Base-by-base conservation (phyloP, 2,329 filamentous ascomycete genomes). In the Fusarium penzigii region DNA sequence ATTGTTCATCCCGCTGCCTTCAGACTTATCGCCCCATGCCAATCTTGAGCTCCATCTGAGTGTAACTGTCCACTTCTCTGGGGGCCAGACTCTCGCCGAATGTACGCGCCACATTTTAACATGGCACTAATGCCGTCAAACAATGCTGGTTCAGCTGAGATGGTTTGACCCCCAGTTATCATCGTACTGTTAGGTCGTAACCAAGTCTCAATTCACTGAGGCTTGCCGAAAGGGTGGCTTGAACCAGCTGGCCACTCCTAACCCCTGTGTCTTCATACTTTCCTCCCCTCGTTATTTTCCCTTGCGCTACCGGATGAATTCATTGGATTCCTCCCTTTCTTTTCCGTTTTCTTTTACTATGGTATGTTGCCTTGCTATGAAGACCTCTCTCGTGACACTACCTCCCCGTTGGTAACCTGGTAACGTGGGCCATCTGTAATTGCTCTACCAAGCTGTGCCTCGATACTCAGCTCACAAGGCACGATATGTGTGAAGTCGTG, bases 91-190 rank as follows among this genome's bases (percentile, higher is more conserved):
- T 51, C 29, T 46, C 20, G 17, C 42, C 40, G 32, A 42, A 48
- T 39, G 46, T 43, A 52, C 45, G 42, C 44, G 36, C 53, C 53
- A 59, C 42, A 45, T 50, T 48, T 17, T 43, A 20, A 39, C 42
- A 47, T 48, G 34, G 56, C 56, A 51, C 56, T 64, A 64, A 59
- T 46, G 42, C 29, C 29, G 40, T 4, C 34, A 17, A 14, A 49
- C 48, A 51, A 65, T 65, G 53, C 62, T 52, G 60, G 62, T 62
- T 62, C 62, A 65, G 62, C 62, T 65, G 62, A 65, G 57, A 62
- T 62, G 56, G 60, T 46, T 52, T 47, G 42, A 42, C 48, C 36
- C 48, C 20, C 34, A 46, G 36, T 59, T 46, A 51, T 57, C 32
- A 42, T 40, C 39, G 7, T 25, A 25, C 20, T 25, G 20, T 25